Base-by-base conservation (phyloP, 1,284 basidiomycete species). In the Ganoderma boninense region DNA sequence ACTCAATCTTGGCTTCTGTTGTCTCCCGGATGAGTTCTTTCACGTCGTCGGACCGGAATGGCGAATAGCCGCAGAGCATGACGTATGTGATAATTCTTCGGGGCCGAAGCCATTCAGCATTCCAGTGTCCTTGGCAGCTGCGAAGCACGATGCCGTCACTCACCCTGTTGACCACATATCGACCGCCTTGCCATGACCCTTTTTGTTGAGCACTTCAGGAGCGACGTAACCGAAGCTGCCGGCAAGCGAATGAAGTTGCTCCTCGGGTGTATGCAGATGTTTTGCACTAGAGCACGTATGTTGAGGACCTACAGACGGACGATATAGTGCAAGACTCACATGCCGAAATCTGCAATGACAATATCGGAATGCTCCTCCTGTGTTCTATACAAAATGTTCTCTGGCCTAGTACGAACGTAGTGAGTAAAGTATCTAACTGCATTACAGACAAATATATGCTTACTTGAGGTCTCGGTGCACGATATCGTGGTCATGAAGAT, bases 281-380 rank as follows among this genome's bases (percentile, higher is more conserved):
- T 96, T 96, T 2, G 97, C 96, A 69, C 93, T 95, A 75, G 26
- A 14, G 20, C 35, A n/a, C 32, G 56, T 4, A 20, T 13, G 40
- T 65, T 8, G 23, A 46, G 16, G 32, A 26, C 11, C 56, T 38
- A 23, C 42, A 42, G 10, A 56, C 4, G 42, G 23, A 16, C 18
- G 49, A 20, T 35, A 32, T 43, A 35, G 44, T 62, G 57, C 69
- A 6, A 29, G 5, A 82, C 90, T 60, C 75, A 95, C 93, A 99
- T 98, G 74, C 98, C 98, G 80, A 99, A 99, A 82, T 99, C 98
- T 26, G 92, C 96, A 66, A 98, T 96, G 66, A 98, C 96, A 65
- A 98, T 87, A 72, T 93, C 93, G 26, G 93, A 94, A 32, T 92
- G 86, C 14, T 87, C 79, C 2, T 89, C 92, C 69, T 85, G 88